Conservation (phyloP, 2,329 filamentous ascomycete species). For the Pseudogymnoascus sp. region DNA sequence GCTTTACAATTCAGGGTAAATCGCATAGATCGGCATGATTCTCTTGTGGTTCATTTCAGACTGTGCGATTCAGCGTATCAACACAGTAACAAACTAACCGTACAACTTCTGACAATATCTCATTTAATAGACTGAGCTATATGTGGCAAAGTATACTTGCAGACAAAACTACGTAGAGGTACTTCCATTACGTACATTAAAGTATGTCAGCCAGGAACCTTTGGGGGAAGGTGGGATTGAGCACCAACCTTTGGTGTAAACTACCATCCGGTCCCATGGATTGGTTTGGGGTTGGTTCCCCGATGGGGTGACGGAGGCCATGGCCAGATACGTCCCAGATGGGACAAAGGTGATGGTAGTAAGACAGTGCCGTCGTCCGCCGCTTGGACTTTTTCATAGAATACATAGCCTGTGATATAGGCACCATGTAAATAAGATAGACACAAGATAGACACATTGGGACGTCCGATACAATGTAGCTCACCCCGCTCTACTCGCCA, state of each 20-base stretch:
- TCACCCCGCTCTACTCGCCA: neutral
- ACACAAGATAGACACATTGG: neutral
- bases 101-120: neutral
- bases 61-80: neutral
- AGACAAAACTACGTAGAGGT: neutral
- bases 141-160: neutral
- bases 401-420: neutral
- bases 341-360: neutral
- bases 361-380: neutral
- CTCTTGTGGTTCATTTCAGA: neutral
- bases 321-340: neutral
- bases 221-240: neutral
- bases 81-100: neutral
- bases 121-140: neutral
- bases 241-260: neutral
- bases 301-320: neutral
- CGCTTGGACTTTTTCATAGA: neutral
- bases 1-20: neutral
- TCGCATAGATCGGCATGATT: neutral
- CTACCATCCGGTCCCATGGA: neutral
- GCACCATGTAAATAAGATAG: constrained; percentile 1
- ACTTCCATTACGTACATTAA: neutral
- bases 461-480: neutral
- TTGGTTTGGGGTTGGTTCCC: neutral
- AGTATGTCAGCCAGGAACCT: neutral